Conservation (phyloP, 805 yeast genomes). For the Wickerhamomyces pijperi region DNA sequence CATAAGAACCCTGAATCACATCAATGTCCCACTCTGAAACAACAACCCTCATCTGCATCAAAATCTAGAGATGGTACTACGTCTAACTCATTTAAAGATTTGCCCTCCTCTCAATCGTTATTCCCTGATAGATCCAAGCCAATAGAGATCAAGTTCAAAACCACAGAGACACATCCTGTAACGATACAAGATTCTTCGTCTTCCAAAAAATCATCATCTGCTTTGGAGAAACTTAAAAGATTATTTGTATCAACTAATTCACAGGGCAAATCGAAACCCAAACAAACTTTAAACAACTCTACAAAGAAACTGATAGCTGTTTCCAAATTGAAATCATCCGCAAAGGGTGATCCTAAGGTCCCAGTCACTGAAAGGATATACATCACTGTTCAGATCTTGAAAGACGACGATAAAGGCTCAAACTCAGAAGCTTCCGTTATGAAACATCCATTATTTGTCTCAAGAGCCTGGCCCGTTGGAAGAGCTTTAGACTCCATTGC, state of each 20-base stretch:
- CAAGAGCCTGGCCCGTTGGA: slow-evolving; percentile 18
- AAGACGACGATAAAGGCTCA: slow-evolving; percentile 14
- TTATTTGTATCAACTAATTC: slow-evolving; percentile 7
- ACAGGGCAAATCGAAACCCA: slow-evolving; percentile 2
- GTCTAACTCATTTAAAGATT: slow-evolving; percentile 1
- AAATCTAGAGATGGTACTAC: neutral
- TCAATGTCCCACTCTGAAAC: slow-evolving; percentile 7
- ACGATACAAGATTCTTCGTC: slow-evolving; percentile 5
- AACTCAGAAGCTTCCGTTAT: slow-evolving; percentile 12
- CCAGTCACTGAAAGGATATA: slow-evolving; percentile 11
- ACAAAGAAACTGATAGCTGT: slow-evolving; percentile 14
- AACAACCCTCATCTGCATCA: neutral
- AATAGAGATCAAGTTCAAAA: slow-evolving; percentile 11
- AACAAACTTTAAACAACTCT: slow-evolving; percentile 3
- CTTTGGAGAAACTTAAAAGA: slow-evolving; percentile 12
- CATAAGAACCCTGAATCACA: slow-evolving; percentile 18
- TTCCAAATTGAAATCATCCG: slow-evolving; percentile 10
- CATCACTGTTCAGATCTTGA: slow-evolving; percentile 15
- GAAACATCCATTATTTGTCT: slow-evolving; percentile 12
- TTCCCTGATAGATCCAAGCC: slow-evolving; percentile 16
- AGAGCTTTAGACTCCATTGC: slow-evolving; percentile 17
- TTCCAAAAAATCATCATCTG: slow-evolving; percentile 4
- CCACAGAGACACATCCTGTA: slow-evolving; percentile 9
- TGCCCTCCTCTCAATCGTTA: slow-evolving; percentile 14
- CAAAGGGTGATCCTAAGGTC: slow-evolving; percentile 16